A percentile compares a stretch with the other conserved stretches of the same genome.
phyloP scores from a whole-genome alignment of 2,329 filamentous ascomycete genomes.

The Ilyonectria destructans region DNA sequence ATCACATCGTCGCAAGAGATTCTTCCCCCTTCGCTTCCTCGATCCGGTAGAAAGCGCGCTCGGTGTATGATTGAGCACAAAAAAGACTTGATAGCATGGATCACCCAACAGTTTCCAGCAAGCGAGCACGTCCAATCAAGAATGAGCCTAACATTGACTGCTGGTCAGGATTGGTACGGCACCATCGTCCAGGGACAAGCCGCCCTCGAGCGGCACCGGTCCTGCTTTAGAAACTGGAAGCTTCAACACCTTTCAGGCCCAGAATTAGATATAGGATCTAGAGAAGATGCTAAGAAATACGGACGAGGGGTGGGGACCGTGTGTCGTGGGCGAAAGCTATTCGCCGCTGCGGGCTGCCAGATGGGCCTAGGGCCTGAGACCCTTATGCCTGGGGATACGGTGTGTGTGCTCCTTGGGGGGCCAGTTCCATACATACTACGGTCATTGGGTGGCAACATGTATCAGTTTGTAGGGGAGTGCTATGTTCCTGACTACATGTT shows the following conservation, averaged over 20 bases:
- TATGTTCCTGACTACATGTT: constrained; percentile 10
- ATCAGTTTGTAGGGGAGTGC: constrained; percentile 7
- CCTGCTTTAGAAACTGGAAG: not conserved
- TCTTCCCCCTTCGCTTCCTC: not conserved
- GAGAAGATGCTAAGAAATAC: not conserved
- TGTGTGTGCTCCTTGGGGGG: constrained; percentile 2
- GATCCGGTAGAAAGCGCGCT: not conserved
- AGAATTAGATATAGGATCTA: too few species aligned
- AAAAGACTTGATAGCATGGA: too few species aligned
- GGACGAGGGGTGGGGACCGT: not conserved
- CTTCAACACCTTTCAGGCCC: not conserved
- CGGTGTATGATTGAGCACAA: too few species aligned
- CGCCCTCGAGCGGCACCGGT: not conserved
- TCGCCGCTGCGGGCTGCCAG: not conserved
- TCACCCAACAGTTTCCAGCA: too few species aligned
- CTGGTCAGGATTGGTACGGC: constrained; percentile 20
- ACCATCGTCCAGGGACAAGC: not conserved
- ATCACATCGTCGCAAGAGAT: not conserved
- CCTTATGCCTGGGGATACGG: not conserved
- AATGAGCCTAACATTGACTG: constrained; percentile 1
- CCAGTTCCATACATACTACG: constrained; percentile 6
- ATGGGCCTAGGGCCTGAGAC: not conserved
- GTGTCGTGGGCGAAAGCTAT: not conserved
- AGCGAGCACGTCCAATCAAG: not conserved
- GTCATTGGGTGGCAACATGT: not conserved